Percentiles rank a stretch among this genome's conserved stretches.
Evolutionary conservation across 805 yeast genomes (phyloP).

Genomic region (Saccharomyces eubayanus): DNA sequence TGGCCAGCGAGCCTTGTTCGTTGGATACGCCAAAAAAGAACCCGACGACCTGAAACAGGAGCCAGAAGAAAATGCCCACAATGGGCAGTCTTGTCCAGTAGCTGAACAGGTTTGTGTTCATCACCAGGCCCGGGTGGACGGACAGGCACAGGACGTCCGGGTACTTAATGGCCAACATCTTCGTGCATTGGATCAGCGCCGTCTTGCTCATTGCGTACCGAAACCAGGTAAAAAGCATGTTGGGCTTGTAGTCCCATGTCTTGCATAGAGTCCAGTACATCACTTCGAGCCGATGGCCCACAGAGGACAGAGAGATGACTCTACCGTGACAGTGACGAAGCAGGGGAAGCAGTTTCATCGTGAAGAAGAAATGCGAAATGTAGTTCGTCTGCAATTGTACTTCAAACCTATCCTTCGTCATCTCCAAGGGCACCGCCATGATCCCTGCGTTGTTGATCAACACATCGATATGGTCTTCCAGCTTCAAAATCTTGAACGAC

Average conservation of each 20-base stretch:
- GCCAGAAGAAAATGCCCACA: constrained; percentile 68
- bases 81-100: constrained; percentile 74
- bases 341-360: constrained; percentile 49
- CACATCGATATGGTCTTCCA: constrained; percentile 48
- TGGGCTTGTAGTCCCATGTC: constrained; percentile 50
- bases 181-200: constrained; percentile 66
- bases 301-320: constrained; percentile 54
- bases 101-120: constrained; percentile 66
- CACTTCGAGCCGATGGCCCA: constrained; percentile 52
- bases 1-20: constrained; percentile 63
- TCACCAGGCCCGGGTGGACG: constrained; percentile 81
- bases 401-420: constrained; percentile 66
- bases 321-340: constrained; percentile 39
- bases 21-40: constrained; percentile 60
- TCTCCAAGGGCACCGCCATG: constrained; percentile 61
- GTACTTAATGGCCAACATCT: constrained; percentile 53
- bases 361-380: constrained; percentile 63
- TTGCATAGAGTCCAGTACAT: constrained; percentile 39
- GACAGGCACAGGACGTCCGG: constrained; percentile 57
- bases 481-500: constrained; percentile 35
- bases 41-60: constrained; percentile 61
- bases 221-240: constrained; percentile 64
- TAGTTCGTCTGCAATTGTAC: constrained; percentile 74
- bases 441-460: constrained; percentile 74
- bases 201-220: constrained; percentile 73